Percentiles rank a stretch among this genome's conserved stretches.
Evolutionary conservation across 2,329 filamentous ascomycete genomes (phyloP).

Genomic region (Lanzia echinophila): DNA sequence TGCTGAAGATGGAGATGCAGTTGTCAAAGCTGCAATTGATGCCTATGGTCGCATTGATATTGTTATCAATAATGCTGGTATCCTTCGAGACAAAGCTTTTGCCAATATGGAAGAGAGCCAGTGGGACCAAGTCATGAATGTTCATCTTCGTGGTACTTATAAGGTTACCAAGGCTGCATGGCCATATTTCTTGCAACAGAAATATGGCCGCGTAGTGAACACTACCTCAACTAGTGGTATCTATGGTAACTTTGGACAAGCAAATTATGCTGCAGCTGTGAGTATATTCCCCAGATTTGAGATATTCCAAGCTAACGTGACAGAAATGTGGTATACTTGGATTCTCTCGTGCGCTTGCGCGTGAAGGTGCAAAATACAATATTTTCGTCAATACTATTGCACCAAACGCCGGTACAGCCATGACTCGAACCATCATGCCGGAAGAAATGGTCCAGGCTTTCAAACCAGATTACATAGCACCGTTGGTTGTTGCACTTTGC

Average conservation of each 20-base stretch:
- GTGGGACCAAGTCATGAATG: conserved; percentile 88
- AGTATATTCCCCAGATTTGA: conserved; percentile 37
- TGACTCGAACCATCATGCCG: conserved; percentile 91
- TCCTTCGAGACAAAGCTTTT: conserved; percentile 96
- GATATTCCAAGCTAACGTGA: conserved; percentile 4
- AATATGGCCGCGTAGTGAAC: conserved; percentile 95
- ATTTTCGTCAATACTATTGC: conserved; percentile 98
- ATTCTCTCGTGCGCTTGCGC: conserved; percentile 85
- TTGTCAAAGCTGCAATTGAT: conserved; percentile 91
- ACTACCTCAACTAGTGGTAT: conserved; percentile 96
- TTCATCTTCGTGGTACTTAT: conserved; percentile 91
- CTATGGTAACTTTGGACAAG: conserved; percentile 98
- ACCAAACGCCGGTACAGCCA: conserved; percentile 90
- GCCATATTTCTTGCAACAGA: conserved; percentile 97
- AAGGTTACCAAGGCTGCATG: conserved; percentile 96
- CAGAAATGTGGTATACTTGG: conserved; percentile 90
- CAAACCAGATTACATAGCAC: conserved; percentile 98
- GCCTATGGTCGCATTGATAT: conserved; percentile 91
- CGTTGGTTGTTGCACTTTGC: conserved; percentile 76
- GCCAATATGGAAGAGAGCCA: conserved; percentile 92
- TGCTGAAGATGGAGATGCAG: conserved; percentile 83
- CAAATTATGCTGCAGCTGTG: conserved; percentile 90
- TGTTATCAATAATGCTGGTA: conserved; percentile 95
- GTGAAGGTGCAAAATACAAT: conserved; percentile 95
- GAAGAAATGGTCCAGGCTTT: conserved; percentile 98